phyloP scores from a whole-genome alignment of 225 moss, liverwort and hornwort species.

The Marchantia paleacea region DNA sequence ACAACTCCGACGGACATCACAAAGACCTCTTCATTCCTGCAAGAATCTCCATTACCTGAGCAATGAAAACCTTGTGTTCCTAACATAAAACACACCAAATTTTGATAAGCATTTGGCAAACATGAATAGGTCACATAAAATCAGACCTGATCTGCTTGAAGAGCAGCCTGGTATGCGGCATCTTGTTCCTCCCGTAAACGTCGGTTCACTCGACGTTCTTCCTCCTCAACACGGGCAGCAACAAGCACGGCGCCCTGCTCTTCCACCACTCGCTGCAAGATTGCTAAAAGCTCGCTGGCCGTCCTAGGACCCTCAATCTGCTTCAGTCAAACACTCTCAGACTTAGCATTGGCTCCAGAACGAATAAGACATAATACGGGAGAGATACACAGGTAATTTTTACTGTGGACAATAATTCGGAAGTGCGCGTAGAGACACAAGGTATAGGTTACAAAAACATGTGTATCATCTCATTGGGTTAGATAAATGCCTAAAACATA shows the following conservation, averaged over 20 bases:
- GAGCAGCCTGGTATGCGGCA: conserved; percentile 85
- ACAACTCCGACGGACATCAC: no score
- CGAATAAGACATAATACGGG: no score
- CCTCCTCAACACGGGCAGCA: conserved; percentile 92
- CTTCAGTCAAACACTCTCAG: conserved; percentile 28
- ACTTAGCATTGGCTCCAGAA: not conserved
- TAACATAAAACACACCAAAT: not conserved
- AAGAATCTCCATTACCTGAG: not conserved
- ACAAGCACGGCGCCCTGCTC: conserved; percentile 90
- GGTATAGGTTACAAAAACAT: no score
- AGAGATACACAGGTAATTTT: no score
- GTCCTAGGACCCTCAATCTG: conserved; percentile 97
- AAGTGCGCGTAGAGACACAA: no score
- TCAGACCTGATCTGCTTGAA: conserved; percentile 87
- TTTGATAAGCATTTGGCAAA: not conserved
- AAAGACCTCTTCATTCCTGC: not conserved
- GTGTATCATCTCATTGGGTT: no score
- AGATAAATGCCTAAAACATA: no score
- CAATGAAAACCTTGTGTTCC: not conserved
- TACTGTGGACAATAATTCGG: no score
- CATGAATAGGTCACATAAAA: not conserved
- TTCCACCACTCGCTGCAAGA: conserved; percentile 87
- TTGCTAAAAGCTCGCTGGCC: conserved; percentile 65
- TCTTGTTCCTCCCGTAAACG: conserved; percentile 96
- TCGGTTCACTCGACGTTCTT: conserved; percentile 89